These are phyloP conservation scores for Lavandula angustifolia DNA, from an alignment of 257 asterid species.

Conservation along the genomic window DNA sequence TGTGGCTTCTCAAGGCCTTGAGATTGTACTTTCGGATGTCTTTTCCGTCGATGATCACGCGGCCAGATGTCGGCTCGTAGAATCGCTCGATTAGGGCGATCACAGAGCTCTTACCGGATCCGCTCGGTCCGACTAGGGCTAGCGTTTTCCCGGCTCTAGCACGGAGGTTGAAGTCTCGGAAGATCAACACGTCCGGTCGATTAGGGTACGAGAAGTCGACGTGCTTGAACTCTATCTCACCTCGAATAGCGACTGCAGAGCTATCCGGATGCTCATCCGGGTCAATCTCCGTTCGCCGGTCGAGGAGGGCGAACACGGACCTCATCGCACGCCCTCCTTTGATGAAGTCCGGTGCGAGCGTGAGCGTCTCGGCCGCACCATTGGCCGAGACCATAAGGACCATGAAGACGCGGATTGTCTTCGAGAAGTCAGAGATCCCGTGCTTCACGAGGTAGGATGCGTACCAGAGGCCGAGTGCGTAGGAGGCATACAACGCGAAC, in stretches of 20 bases:
- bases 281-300: slow-evolving; percentile 75
- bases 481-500: slow-evolving; percentile 78
- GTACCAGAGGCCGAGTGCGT: slow-evolving; percentile 91
- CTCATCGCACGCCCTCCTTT: slow-evolving; percentile 93
- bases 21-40: slow-evolving; percentile 77
- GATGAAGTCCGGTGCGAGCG: slow-evolving; percentile 85
- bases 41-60: slow-evolving; percentile 68
- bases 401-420: slow-evolving; percentile 89
- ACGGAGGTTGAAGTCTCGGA: slow-evolving; percentile 63
- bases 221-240: slow-evolving; percentile 79
- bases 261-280: slow-evolving; percentile 63
- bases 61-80: slow-evolving; percentile 83
- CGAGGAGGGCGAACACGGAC: slow-evolving; percentile 80
- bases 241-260: slow-evolving; percentile 57
- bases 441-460: slow-evolving; percentile 94
- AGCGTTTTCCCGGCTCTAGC: slow-evolving; percentile 81
- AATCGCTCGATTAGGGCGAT: slow-evolving; percentile 64
- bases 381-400: slow-evolving; percentile 94
- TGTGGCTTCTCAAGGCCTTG: slow-evolving; percentile 60
- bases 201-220: slow-evolving; percentile 82
- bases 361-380: slow-evolving; percentile 88
- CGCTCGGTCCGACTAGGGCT: slow-evolving; percentile 91
- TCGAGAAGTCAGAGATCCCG: slow-evolving; percentile 86
- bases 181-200: slow-evolving; percentile 61
- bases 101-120: slow-evolving; percentile 80